Evolutionary conservation across 2,329 filamentous ascomycete genomes (phyloP).

Genomic region (Fusarium brachygibbosum): DNA sequence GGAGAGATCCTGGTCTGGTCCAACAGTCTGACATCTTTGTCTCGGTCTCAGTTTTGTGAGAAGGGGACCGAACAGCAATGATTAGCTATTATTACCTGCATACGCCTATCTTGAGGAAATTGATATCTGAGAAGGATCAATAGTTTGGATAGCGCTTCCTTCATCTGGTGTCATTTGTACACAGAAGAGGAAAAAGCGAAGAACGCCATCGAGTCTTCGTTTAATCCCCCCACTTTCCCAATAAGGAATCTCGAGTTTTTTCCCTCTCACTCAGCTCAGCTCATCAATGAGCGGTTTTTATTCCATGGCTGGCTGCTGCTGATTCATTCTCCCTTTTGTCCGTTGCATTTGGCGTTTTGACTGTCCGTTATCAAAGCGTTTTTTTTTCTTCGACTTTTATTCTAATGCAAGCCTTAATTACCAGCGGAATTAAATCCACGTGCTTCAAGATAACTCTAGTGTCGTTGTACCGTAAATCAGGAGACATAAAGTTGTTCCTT

Average conservation of each 20-base stretch:
- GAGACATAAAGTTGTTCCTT: background rate
- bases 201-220: background rate
- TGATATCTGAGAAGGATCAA: conserved; percentile 4
- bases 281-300: conserved; percentile 5
- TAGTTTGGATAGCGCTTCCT: background rate
- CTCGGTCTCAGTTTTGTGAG: conserved; percentile 2
- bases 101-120: background rate
- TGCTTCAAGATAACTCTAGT: background rate
- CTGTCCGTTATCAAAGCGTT: conserved; percentile 12
- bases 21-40: conserved; percentile 1
- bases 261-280: background rate
- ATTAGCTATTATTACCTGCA: background rate
- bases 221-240: conserved; percentile 4
- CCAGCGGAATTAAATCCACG: conserved; percentile 2
- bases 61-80: background rate
- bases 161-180: background rate
- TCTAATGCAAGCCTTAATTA: conserved; percentile 18
- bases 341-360: background rate
- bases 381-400: background rate
- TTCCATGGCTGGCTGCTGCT: background rate
- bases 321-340: background rate
- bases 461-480: background rate
- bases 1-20: background rate
- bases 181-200: background rate
- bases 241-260: conserved; percentile 6